Evolutionary conservation across 768 basidiomycete species (phyloP).

Genomic region (Tylopilus rubrobrunneus): DNA sequence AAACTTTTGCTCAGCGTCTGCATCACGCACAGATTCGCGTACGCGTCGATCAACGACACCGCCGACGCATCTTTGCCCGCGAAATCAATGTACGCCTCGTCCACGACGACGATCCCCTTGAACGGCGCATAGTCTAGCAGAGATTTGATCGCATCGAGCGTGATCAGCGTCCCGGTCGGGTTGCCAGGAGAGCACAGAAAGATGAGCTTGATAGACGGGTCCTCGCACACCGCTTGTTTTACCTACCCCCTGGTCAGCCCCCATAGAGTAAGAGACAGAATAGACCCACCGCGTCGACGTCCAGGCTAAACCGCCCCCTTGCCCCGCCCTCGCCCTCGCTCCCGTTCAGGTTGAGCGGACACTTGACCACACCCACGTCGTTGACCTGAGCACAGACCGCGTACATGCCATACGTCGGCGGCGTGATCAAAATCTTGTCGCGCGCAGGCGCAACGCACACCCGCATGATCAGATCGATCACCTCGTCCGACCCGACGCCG

Average conservation of each 20-base stretch:
- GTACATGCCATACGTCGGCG: slow-evolving; percentile 99
- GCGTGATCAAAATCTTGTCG: slow-evolving; percentile 85
- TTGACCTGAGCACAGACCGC: slow-evolving; percentile 92
- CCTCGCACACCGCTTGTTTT: slow-evolving; percentile 60
- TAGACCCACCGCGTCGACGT: slow-evolving; percentile 63
- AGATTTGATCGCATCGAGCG: slow-evolving; percentile 61
- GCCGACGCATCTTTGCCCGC: slow-evolving; percentile 60
- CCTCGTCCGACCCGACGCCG: slow-evolving; percentile 95
- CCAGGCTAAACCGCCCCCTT: slow-evolving; percentile 66
- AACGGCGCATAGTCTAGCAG: slow-evolving; percentile 77
- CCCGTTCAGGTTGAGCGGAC: slow-evolving; percentile 61
- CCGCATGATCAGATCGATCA: slow-evolving; percentile 91
- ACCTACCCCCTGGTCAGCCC: slow-evolving; percentile 43
- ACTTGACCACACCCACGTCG: slow-evolving; percentile 78
- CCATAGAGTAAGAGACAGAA: not conserved
- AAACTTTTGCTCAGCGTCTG: slow-evolving; percentile 97
- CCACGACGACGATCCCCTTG: slow-evolving; percentile 89
- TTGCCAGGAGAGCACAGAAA: slow-evolving; percentile 98
- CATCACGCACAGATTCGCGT: slow-evolving; percentile 88
- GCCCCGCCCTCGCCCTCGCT: slow-evolving; percentile 70
- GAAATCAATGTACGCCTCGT: slow-evolving; percentile 99
- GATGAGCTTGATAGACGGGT: slow-evolving; percentile 83
- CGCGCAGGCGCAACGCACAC: slow-evolving; percentile 75
- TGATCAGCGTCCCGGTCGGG: slow-evolving; percentile 86
- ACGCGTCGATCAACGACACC: slow-evolving; percentile 67